Conservation (phyloP, 495 filamentous ascomycete species). For the Trichoderma reesei region DNA sequence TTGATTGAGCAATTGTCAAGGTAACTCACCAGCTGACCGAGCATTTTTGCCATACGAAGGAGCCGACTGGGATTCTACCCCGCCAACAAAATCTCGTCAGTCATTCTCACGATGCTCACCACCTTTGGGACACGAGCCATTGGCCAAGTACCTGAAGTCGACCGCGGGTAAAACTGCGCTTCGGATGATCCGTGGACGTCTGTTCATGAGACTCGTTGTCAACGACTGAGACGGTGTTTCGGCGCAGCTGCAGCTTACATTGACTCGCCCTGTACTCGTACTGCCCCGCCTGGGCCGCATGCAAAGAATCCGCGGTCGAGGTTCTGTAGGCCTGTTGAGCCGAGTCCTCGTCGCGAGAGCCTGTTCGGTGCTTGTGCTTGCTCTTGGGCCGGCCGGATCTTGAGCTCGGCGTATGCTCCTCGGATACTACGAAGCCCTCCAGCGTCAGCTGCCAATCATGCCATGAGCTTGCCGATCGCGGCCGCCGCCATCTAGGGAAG, state of each 20-base stretch:
- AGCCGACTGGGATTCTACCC: neutral
- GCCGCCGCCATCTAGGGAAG: neutral
- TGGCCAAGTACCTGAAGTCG: neutral
- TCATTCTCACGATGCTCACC: neutral
- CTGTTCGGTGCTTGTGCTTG: neutral
- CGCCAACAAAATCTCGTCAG: neutral
- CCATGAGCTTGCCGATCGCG: neutral
- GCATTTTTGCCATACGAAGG: neutral
- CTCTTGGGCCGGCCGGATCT: neutral
- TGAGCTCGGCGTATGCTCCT: neutral
- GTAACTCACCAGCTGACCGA: neutral
- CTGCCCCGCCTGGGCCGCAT: conserved; percentile 2
- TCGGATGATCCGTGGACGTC: conserved; percentile 2
- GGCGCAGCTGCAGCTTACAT: neutral
- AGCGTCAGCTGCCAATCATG: neutral
- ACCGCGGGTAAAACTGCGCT: neutral
- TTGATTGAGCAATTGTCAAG: neutral
- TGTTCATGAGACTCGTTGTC: neutral
- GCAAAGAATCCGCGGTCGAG: neutral
- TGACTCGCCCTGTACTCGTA: neutral
- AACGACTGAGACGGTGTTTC: neutral
- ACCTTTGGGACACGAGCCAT: neutral
- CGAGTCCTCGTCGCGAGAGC: conserved; percentile 3
- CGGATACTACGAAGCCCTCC: neutral
- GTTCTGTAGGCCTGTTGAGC: neutral